A percentile compares a stretch with the other conserved stretches of the same genome.
Evolutionary conservation across 2,329 filamentous ascomycete genomes (phyloP).

Genomic region (Cadophora luteo-olivacea): DNA sequence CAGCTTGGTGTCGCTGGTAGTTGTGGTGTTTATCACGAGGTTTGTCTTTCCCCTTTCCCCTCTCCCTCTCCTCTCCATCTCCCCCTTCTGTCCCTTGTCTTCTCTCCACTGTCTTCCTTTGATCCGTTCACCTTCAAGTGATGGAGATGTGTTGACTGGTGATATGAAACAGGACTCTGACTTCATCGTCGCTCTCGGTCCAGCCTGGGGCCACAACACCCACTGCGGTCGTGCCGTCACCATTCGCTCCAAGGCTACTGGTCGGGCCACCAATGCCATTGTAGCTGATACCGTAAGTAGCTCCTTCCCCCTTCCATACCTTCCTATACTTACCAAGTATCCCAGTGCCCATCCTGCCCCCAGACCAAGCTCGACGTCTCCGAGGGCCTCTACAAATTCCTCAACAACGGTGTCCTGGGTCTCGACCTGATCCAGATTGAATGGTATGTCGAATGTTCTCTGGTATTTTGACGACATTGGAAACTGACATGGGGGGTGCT

Average conservation of each 20-base stretch:
- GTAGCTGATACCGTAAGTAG: slow-evolving; percentile 13
- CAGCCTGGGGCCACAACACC: slow-evolving; percentile 13
- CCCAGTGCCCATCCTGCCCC: neutral
- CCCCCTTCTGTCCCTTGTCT: neutral
- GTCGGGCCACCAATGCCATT: neutral
- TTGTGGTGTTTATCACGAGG: slow-evolving; percentile 12
- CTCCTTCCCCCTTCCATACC: neutral
- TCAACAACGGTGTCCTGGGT: neutral
- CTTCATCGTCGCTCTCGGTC: slow-evolving; percentile 11
- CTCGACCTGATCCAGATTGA: slow-evolving; percentile 1
- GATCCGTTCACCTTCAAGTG: no score
- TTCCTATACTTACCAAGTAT: no score
- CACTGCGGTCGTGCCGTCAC: slow-evolving; percentile 4
- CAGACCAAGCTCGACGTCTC: slow-evolving; percentile 12
- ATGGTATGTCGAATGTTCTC: neutral
- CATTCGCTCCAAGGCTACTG: slow-evolving; percentile 5
- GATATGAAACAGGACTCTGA: neutral
- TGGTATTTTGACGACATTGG: neutral
- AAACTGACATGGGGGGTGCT: neutral
- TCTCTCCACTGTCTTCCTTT: no score
- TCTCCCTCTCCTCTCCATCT: neutral
- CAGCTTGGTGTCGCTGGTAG: slow-evolving; percentile 10
- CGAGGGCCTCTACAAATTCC: neutral
- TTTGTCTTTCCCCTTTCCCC: neutral
- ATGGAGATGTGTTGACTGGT: no score